Conservation (phyloP, 2,329 filamentous ascomycete species). For the Paraconiothyrium sp. region DNA sequence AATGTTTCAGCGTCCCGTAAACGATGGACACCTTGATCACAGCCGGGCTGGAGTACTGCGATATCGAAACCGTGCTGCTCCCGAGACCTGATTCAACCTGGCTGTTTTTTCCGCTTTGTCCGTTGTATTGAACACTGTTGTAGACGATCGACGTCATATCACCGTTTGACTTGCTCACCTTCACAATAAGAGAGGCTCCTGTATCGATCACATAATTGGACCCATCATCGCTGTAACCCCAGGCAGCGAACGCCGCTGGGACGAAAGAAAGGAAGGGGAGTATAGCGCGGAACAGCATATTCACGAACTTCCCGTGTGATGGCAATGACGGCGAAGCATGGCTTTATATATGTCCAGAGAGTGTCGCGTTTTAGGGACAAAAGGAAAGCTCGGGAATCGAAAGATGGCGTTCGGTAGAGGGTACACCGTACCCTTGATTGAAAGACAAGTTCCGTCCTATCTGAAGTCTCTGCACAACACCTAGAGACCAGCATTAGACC, state of each 20-base stretch:
- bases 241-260: slow-evolving; percentile 48
- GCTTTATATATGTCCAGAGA: background rate
- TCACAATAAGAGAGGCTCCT: slow-evolving; percentile 35
- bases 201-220: slow-evolving; percentile 52
- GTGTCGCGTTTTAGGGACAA: background rate
- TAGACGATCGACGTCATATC: slow-evolving; percentile 71
- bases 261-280: slow-evolving; percentile 30
- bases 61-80: slow-evolving; percentile 61
- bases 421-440: background rate
- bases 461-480: slow-evolving; percentile 1
- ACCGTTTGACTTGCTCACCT: slow-evolving; percentile 60
- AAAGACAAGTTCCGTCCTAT: background rate
- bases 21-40: slow-evolving; percentile 67
- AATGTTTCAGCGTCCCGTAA: slow-evolving; percentile 66
- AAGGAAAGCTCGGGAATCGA: background rate
- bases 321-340: background rate
- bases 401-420: background rate
- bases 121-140: slow-evolving; percentile 62
- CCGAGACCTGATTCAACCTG: slow-evolving; percentile 67
- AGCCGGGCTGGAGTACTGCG: slow-evolving; percentile 36
- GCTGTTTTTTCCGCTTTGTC: slow-evolving; percentile 53
- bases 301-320: background rate
- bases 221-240: slow-evolving; percentile 52
- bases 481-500: background rate
- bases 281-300: background rate